These are phyloP conservation scores for Trichoderma breve DNA, from an alignment of 2,329 filamentous ascomycete genomes.

Conservation along the genomic window DNA sequence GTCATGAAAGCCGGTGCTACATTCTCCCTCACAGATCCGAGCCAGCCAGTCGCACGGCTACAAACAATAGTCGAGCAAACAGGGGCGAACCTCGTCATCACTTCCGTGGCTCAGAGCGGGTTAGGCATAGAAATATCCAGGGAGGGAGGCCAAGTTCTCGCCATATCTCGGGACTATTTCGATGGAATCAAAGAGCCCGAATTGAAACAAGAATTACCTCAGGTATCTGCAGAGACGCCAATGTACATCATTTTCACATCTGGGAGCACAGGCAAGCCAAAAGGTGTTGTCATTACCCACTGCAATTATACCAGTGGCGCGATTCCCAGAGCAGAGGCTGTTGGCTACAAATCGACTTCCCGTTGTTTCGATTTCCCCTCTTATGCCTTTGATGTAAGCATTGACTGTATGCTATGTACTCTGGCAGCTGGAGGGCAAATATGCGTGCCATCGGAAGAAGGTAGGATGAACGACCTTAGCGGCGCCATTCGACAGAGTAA, in stretches of 20 bases:
- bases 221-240: slow-evolving; percentile 42
- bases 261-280: slow-evolving; percentile 62
- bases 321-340: slow-evolving; percentile 41
- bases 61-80: slow-evolving; percentile 46
- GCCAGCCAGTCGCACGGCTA: slow-evolving; percentile 45
- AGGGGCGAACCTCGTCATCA: slow-evolving; percentile 39
- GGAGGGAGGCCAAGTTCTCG: slow-evolving; percentile 34
- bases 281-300: slow-evolving; percentile 57
- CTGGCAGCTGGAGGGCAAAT: slow-evolving; percentile 50
- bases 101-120: slow-evolving; percentile 39
- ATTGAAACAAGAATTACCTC: slow-evolving; percentile 29
- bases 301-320: slow-evolving; percentile 47
- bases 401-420: slow-evolving; percentile 55
- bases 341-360: slow-evolving; percentile 43
- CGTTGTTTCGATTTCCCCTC: slow-evolving; percentile 49
- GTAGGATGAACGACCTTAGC: slow-evolving; percentile 51
- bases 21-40: slow-evolving; percentile 48
- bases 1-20: slow-evolving; percentile 50
- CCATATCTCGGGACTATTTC: slow-evolving; percentile 33
- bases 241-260: slow-evolving; percentile 64
- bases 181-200: slow-evolving; percentile 19
- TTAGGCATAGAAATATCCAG: slow-evolving; percentile 38
- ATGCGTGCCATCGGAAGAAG: slow-evolving; percentile 54
- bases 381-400: slow-evolving; percentile 55
- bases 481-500: slow-evolving; percentile 44